These are phyloP conservation scores for Coriaria nepalensis DNA, from an alignment of 306 rosid species.

Conservation along the genomic window DNA sequence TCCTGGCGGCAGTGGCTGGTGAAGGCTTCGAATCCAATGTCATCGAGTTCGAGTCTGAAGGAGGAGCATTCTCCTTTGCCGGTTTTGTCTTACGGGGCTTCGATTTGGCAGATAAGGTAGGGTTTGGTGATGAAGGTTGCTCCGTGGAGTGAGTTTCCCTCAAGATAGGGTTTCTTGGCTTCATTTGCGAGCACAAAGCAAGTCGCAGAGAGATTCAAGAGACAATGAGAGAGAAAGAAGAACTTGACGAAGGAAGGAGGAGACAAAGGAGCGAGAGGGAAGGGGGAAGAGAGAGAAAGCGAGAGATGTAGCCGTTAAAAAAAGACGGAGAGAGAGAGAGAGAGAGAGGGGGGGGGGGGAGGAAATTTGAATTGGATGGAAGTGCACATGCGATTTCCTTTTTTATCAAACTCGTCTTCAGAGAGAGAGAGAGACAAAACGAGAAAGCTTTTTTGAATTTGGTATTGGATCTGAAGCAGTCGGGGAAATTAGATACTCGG, in stretches of 20 bases:
- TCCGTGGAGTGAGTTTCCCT: conserved; percentile 41
- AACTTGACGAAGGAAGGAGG: conserved; percentile 4
- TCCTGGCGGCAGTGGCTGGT: conserved; percentile 32
- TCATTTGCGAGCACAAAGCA: conserved; percentile 23
- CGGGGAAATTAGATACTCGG: too few species aligned
- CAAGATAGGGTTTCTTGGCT: conserved; percentile 47
- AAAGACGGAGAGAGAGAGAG: conserved; percentile 6
- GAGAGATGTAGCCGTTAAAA: conserved; percentile 21
- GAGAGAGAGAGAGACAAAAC: conserved; percentile 3
- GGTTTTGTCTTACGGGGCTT: conserved; percentile 43
- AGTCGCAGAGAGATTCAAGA: background rate
- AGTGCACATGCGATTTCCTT: conserved; percentile 17
- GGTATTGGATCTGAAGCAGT: conserved; percentile 21
- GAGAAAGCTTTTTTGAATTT: conserved; percentile 8
- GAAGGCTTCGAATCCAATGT: conserved; percentile 36
- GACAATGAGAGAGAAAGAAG: conserved; percentile 5
- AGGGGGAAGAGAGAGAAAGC: conserved; percentile 14
- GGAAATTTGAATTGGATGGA: conserved; percentile 33
- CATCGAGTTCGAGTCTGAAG: conserved; percentile 44
- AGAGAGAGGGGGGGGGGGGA: conserved; percentile 11
- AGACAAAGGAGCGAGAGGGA: conserved; percentile 22
- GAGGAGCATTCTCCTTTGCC: conserved; percentile 70
- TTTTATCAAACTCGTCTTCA: background rate
- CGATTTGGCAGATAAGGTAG: conserved; percentile 31
- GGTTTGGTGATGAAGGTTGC: conserved; percentile 38